Conservation (phyloP, 1,284 basidiomycete species). For the Phenoliferia sp. region DNA sequence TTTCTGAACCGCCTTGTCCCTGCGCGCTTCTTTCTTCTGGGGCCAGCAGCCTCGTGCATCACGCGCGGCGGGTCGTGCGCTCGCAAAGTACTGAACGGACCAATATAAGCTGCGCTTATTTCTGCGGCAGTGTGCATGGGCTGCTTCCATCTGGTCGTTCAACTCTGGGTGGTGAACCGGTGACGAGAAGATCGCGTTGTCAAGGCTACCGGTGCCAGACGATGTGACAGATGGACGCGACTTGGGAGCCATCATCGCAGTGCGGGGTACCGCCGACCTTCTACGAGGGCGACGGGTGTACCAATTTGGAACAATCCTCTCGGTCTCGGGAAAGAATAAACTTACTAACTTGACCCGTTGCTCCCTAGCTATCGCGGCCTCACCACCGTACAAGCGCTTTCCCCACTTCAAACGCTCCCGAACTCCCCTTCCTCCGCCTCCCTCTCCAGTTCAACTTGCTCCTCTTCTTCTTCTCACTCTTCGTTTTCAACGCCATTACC, state of each 20-base stretch:
- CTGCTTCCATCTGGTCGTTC: no score
- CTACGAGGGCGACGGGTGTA: neutral
- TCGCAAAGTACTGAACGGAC: neutral
- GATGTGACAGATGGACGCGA: no score
- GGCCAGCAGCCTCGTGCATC: neutral
- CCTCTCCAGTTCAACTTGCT: slow-evolving; percentile 16
- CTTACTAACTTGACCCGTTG: neutral
- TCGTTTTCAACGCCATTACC: no score
- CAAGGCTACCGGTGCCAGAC: no score
- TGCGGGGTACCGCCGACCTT: no score
- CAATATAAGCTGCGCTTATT: no score
- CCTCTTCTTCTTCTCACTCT: slow-evolving; percentile 12
- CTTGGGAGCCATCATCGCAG: no score
- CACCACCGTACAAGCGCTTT: slow-evolving; percentile 23
- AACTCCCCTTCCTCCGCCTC: slow-evolving; percentile 13
- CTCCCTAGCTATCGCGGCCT: slow-evolving; percentile 25
- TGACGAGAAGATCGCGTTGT: neutral
- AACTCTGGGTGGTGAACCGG: neutral
- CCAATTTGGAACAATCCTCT: neutral
- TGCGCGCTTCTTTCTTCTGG: slow-evolving; percentile 13
- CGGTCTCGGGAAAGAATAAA: neutral
- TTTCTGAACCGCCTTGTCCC: no score
- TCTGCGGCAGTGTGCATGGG: no score
- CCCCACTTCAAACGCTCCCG: neutral
- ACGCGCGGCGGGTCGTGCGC: neutral